Evolutionary conservation across 2,329 filamentous ascomycete genomes (phyloP).

Genomic region (Coniochaeta hoffmannii): DNA sequence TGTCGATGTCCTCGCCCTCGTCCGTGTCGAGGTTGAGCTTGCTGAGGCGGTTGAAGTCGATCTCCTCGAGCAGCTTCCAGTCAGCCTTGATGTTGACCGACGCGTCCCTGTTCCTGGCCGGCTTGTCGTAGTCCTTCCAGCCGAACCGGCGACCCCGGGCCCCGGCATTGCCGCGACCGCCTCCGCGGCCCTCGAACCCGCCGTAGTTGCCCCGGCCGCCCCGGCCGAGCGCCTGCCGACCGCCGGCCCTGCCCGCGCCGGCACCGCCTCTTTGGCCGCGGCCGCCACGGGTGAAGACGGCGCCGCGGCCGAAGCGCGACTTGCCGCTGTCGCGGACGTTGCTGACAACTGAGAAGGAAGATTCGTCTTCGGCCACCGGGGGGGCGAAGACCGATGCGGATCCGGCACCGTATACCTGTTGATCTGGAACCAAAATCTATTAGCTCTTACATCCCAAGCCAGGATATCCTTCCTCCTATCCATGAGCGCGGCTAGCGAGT

Average conservation of each 20-base stretch:
- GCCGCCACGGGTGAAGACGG: constrained; percentile 81
- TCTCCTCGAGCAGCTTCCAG: constrained; percentile 94
- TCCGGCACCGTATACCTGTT: constrained; percentile 93
- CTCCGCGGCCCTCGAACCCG: constrained; percentile 60
- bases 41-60: constrained; percentile 89
- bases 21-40: constrained; percentile 96
- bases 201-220: constrained; percentile 55
- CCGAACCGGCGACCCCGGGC: constrained; percentile 81
- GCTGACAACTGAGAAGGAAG: constrained; percentile 95
- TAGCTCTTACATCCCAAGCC: constrained; percentile 9
- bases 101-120: constrained; percentile 88
- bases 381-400: constrained; percentile 82
- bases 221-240: constrained; percentile 51
- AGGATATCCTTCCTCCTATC: no score
- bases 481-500: no score
- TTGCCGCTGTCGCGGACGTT: constrained; percentile 83
- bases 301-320: constrained; percentile 72
- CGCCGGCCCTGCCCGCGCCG: constrained; percentile 52
- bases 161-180: constrained; percentile 61
- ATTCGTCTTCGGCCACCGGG: constrained; percentile 83
- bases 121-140: constrained; percentile 99
- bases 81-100: constrained; percentile 94
- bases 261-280: constrained; percentile 71
- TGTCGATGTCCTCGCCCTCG: constrained; percentile 90
- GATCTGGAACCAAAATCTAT: constrained; percentile 49